Evolutionary conservation across 2,329 filamentous ascomycete genomes (phyloP), one percentile per base, ranked within the genome.

Genomic region (Monosporascus sp.): DNA sequence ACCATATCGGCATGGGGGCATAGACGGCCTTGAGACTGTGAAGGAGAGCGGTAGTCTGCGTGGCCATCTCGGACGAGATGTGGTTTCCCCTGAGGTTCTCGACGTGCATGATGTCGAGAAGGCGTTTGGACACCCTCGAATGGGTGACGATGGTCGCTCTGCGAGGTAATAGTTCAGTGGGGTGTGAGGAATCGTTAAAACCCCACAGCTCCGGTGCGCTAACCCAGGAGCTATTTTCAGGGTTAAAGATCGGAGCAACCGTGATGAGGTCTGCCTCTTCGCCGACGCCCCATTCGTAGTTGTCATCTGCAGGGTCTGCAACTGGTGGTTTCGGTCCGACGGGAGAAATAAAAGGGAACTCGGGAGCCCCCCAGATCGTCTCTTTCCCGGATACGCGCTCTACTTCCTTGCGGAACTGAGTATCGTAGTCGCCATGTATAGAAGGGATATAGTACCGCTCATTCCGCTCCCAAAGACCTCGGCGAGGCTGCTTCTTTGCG

Each of bases 11-110:
- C 68, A 92, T 88, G 11, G 89, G 89, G 11, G 84, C 87, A 63
- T 86, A 89, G 4, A 91, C 86, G 5, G 87, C 84, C 72, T 93
- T 93, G 48, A 92, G 75, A 6, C 89, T 88, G 66, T 94, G 88
- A 57, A 91, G 81, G 19, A 93, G 77, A 0, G 87, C 84, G 26
- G 87, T 81, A 0, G 87, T 87, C 52, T 87, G 85, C 1, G 88
- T 84, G 55, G 85, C 88, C 88, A 93, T 91, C 67, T 93, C 89
- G 0, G 88, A 88, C 54, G 86, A 87, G 62, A 92, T 84, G 65
- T 91, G 87, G 63, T 88, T 87, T 58, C 87, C 86, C 16, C 81
- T 78, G 58, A 87, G 76, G 51, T 88, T 89, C 68, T 92, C 89
- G 37, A 83, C 78, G 65, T 93, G 88, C 88, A 92, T 92, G 57